Evolutionary conservation across 768 basidiomycete genomes (phyloP), one percentile per base, ranked within the genome.

Genomic region (Serendipita vermifera): DNA sequence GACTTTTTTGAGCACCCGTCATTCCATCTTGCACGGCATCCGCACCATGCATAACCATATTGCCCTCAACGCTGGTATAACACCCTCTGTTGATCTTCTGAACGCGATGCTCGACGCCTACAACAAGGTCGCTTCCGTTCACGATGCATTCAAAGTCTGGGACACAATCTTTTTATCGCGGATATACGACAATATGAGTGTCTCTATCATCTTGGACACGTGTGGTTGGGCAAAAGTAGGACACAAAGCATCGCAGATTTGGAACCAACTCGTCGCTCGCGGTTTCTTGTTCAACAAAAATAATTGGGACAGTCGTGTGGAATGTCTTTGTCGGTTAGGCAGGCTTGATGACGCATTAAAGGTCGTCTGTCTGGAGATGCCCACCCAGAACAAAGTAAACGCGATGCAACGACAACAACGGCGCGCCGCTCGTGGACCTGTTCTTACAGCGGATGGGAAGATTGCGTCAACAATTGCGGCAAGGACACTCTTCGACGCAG

Each of bases 91-190:
- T 11, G 67, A 72, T 2, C 72, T 90, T 11, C 82, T 85, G 77
- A 93, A 91, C 65, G 79, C 87, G 63, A 71, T 96, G 59, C 88
- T 96, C 85, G 80, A 88, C 66, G 82, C 87, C 0, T 97, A 93
- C 68, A 81, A 86, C 62, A 82, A 81, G n/a, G 73, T 83, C 5
- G 81, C 80, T 3, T 80, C 79, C 58, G 85, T 83, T 59, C 71
- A 69, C 1, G 84, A 87, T 57, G 81, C 85, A 14, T 83, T 79
- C 61, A 75, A 81, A 33, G 75, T 94, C 2, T 97, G 91, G 89
- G 81, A 90, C 64, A 73, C 74, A 64, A 75, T 88, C 67, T 77
- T 77, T 63, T 62, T 79, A 38, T 70, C 78, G n/a, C 74, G 76
- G 15, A 72, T 70, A 43, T 81, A 77, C 62, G 77, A 83, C 66